Percentiles rank a stretch among this genome's conserved stretches.
Evolutionary conservation across 805 yeast genomes (phyloP).

Genomic region (Jamesozyma lodderae): DNA sequence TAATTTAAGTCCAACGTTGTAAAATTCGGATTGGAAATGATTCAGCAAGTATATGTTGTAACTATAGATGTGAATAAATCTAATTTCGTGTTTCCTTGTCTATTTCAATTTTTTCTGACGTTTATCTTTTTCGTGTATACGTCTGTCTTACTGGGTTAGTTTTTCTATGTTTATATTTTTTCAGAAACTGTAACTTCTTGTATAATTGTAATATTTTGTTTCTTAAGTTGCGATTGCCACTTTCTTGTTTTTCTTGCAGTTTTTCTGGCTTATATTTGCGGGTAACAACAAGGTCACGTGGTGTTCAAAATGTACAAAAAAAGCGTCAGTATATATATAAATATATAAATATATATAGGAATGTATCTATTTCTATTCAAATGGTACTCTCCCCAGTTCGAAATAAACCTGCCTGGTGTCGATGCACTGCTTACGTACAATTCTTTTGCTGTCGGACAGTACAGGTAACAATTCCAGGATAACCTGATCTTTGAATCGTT

Average conservation of each 20-base stretch:
- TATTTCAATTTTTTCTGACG: background rate
- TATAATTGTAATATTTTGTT: background rate
- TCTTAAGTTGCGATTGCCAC: too few species aligned
- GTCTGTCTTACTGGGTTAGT: background rate
- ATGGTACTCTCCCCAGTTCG: slow-evolving; percentile 38
- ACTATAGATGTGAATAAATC: too few species aligned
- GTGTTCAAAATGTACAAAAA: too few species aligned
- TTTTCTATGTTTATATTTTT: background rate
- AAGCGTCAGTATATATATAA: too few species aligned
- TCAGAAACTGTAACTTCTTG: background rate
- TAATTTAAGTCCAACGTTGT: too few species aligned
- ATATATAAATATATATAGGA: too few species aligned
- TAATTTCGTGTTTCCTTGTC: too few species aligned
- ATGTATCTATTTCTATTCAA: slow-evolving; percentile 16
- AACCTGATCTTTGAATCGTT: slow-evolving; percentile 43
- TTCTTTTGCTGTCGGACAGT: slow-evolving; percentile 66
- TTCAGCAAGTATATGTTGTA: too few species aligned
- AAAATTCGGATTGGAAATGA: too few species aligned
- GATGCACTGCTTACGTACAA: slow-evolving; percentile 64
- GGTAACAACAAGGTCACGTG: background rate
- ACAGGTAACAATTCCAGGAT: slow-evolving; percentile 41
- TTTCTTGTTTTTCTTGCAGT: background rate
- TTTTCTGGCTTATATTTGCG: background rate
- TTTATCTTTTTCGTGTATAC: slow-evolving; percentile 1
- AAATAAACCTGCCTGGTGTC: slow-evolving; percentile 70